These are phyloP conservation scores for Lactarius sanguifluus DNA, from an alignment of 768 basidiomycete genomes.

Conservation along the genomic window DNA sequence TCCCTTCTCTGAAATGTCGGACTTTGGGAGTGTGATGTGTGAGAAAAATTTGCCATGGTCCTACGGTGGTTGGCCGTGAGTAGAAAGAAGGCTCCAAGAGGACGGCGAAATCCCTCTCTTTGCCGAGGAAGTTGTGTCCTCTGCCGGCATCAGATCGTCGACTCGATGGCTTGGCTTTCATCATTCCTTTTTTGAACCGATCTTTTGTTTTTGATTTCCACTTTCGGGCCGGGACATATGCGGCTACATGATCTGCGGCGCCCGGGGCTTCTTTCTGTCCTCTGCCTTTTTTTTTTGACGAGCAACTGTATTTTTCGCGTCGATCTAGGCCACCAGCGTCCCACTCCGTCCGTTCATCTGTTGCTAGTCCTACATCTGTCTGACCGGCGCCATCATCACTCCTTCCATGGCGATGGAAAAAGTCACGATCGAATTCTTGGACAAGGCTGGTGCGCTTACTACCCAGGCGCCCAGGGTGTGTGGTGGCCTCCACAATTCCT, in stretches of 20 bases:
- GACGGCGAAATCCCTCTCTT: neutral
- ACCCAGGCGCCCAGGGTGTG: conserved; percentile 10
- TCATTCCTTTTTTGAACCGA: conserved; percentile 23
- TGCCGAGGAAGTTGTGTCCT: neutral
- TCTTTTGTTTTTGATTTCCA: conserved; percentile 19
- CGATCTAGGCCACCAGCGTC: neutral
- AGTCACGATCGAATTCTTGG: neutral
- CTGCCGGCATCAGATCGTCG: conserved; percentile 27
- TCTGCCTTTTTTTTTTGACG: conserved; percentile 4
- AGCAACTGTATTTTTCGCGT: neutral
- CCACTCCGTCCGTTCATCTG: neutral
- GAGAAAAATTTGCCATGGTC: neutral
- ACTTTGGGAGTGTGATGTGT: conserved; percentile 9
- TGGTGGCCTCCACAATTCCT: conserved; percentile 22
- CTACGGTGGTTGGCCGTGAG: neutral
- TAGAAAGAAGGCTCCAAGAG: conserved; percentile 23
- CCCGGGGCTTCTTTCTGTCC: neutral
- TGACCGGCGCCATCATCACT: neutral
- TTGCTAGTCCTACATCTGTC: neutral
- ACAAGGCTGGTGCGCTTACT: neutral
- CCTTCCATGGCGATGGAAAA: conserved; percentile 2
- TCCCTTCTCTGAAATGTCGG: neutral
- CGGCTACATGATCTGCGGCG: conserved; percentile 8
- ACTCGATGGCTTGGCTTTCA: conserved; percentile 24
- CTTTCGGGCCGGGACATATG: conserved; percentile 16